Base-by-base conservation (phyloP, 495 filamentous ascomycete species). In the Parmelia sp. region DNA sequence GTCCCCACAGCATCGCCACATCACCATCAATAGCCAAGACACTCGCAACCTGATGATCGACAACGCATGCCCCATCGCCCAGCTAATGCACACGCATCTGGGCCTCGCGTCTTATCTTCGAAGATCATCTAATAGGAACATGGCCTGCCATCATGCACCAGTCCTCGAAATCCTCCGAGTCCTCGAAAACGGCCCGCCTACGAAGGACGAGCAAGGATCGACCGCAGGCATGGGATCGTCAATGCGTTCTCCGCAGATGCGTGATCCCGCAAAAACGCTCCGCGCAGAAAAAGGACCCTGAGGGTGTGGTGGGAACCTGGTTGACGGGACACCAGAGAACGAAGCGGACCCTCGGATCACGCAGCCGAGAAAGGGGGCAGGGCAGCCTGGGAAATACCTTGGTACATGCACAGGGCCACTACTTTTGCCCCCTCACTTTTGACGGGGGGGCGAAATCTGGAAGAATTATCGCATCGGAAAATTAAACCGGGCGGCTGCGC, bases 341-440 rank as follows among this genome's bases (percentile, higher is more conserved):
- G 47, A 12, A n/a, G 47, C 7, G 2, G 2, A 4, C 21, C 2
- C 6, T 51, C 23, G 47, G 47, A 29, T 29, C 47, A 17, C 0
- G 25, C 47, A 29, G 25, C 47, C 47, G 47, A 29, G 47, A n/a
- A n/a, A 17, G 3, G 11, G 25, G 3, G 25, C n/a, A 10, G 3
- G n/a, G 25, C 12, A 51, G 47, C 47, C 47, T 51, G 47, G 47
- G 47, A 49, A 17, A 49, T 49, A 49, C 45, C 9, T 49, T 49
- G 45, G 45, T 49, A 49, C 45, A 49, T 49, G 45, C 45, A 49
- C n/a, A 1, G n/a, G 7, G 23, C 45, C n/a, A 6, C 45, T 7
- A 10, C 14, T 47, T 21, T 44, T 23, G n/a, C n/a, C 45, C 25
- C 23, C 47, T 25, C 19, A 15, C 29, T 35, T 17, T 33, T 55